phyloP scores from a whole-genome alignment of 139 green algal species.

The Chlorella sp. region DNA sequence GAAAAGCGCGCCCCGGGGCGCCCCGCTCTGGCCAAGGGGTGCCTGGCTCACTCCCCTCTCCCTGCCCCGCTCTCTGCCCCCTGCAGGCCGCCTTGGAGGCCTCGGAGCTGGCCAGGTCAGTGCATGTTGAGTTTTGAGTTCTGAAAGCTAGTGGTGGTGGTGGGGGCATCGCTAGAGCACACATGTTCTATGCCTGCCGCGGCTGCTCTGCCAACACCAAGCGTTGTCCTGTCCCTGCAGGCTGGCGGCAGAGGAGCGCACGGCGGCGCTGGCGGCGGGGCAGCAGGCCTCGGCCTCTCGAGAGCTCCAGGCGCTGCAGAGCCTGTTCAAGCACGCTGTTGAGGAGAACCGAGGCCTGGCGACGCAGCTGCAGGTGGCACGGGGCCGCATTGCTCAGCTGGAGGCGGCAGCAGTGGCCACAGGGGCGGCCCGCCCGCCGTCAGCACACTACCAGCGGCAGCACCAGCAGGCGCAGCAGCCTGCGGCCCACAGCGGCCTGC shows the following conservation, averaged over 20 bases:
- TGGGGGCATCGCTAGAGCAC: too few relatives aligned
- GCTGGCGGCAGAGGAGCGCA: background rate
- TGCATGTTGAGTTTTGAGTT: too few relatives aligned
- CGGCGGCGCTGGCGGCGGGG: background rate
- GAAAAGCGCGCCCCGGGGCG: background rate
- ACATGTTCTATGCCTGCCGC: background rate
- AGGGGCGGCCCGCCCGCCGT: background rate
- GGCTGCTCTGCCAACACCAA: background rate
- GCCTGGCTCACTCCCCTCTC: background rate
- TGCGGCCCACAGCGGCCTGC: background rate
- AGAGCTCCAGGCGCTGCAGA: background rate
- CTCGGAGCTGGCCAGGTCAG: background rate
- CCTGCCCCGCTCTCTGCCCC: background rate
- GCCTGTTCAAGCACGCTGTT: conserved; percentile 13
- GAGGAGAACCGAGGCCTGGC: conserved; percentile 1
- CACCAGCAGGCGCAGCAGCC: background rate
- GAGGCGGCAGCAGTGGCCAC: background rate
- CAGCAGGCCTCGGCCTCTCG: background rate
- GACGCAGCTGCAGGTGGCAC: background rate
- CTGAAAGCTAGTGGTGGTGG: too few relatives aligned
- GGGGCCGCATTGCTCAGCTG: background rate
- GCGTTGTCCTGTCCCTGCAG: background rate
- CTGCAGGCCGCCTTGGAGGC: background rate
- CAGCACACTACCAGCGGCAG: background rate
- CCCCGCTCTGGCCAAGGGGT: background rate